Evolutionary conservation across 1,139 yeast genomes (phyloP).

Genomic region (Hansenula sp.): DNA sequence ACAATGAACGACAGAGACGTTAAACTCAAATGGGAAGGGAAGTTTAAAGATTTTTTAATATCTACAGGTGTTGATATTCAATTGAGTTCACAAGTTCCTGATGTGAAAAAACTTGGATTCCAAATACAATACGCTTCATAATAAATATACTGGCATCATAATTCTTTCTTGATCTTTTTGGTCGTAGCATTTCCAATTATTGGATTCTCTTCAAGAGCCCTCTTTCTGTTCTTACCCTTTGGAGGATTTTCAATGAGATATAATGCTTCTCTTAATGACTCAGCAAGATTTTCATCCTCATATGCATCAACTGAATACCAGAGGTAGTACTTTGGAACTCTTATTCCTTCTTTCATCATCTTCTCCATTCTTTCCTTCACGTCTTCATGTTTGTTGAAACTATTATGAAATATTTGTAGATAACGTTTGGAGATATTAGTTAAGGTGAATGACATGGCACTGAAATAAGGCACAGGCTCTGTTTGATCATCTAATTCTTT

Average conservation of each 20-base stretch:
- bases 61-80: constrained; percentile 61
- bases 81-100: constrained; percentile 13
- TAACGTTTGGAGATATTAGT: constrained; percentile 62
- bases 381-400: constrained; percentile 53
- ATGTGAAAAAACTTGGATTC: constrained; percentile 16
- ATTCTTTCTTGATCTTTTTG: neutral
- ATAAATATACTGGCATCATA: neutral
- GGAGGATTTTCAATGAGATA: constrained; percentile 34
- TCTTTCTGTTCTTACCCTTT: constrained; percentile 30
- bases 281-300: constrained; percentile 51
- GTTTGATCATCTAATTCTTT: constrained; percentile 16
- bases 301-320: constrained; percentile 88
- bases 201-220: constrained; percentile 12
- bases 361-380: constrained; percentile 61
- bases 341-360: constrained; percentile 54
- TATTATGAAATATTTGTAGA: constrained; percentile 64
- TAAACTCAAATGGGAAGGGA: constrained; percentile 83
- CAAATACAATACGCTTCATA: constrained; percentile 20
- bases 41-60: constrained; percentile 71
- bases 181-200: neutral
- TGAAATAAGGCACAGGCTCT: constrained; percentile 43
- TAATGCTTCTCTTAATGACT: constrained; percentile 29
- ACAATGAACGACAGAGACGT: constrained; percentile 60
- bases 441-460: constrained; percentile 62
- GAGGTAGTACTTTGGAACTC: constrained; percentile 58